phyloP scores from a whole-genome alignment of 805 yeast genomes.

The Clavispora fructus region DNA sequence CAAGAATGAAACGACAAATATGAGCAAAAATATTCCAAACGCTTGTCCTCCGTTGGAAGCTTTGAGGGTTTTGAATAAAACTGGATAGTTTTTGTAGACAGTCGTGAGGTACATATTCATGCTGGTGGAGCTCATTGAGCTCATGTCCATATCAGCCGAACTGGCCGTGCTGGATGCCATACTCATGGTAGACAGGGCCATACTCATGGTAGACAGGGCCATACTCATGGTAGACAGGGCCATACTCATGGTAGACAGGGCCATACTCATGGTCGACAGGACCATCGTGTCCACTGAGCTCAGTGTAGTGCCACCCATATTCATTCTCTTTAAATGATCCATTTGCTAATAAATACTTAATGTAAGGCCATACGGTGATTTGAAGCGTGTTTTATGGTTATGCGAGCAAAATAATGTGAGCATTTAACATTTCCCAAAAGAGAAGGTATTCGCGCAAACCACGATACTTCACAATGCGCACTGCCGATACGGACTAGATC shows the following conservation, averaged over 20 bases:
- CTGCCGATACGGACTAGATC: background rate
- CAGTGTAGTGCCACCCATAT: conserved; percentile 6
- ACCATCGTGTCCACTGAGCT: conserved; percentile 7
- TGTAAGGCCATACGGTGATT: background rate
- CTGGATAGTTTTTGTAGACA: conserved; percentile 51
- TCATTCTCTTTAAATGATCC: background rate
- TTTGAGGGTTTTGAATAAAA: conserved; percentile 48
- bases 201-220: conserved; percentile 5
- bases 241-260: too few species aligned
- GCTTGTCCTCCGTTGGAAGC: conserved; percentile 58
- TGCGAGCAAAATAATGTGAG: conserved; percentile 3
- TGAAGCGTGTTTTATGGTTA: background rate
- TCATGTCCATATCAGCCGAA: conserved; percentile 12
- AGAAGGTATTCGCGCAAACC: background rate
- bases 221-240: conserved; percentile 6
- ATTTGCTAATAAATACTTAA: background rate
- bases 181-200: conserved; percentile 6
- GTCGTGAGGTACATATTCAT: conserved; percentile 61
- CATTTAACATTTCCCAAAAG: conserved; percentile 6
- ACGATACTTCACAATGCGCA: background rate
- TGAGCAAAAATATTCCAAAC: conserved; percentile 64
- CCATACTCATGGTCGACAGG: conserved; percentile 5
- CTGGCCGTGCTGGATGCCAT: conserved; percentile 5
- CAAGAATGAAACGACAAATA: conserved; percentile 54
- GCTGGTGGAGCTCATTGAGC: conserved; percentile 17